Evolutionary conservation across 176 grass and related monocot species (phyloP), one percentile per base, ranked within the genome.

Genomic region (Oryza coarctata): DNA sequence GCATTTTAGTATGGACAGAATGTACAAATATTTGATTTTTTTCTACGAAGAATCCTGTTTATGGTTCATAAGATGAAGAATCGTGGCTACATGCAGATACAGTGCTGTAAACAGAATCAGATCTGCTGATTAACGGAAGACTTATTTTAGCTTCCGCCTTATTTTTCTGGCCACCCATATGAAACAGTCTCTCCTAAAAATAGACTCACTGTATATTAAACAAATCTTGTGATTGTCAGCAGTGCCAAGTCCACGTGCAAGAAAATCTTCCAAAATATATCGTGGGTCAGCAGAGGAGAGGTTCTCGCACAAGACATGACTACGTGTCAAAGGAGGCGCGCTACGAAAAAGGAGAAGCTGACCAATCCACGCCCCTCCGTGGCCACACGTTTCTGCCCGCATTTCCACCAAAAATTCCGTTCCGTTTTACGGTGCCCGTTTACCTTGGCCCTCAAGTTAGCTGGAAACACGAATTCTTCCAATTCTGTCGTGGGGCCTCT

Each of bases 371-470:
- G 55, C 8, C 3, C 22, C n/a, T 60, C 55, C 55, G 55, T 60
- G n/a, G 55, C 55, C 55, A 25, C 55, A 60, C n/a, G 69, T 70
- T 64, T 32, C 18, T 55, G 7, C 15, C 6, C 22, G 58, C 57
- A 64, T 87, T 82, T 41, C 15, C 3, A 49, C 12, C 32, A 61
- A 78, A 86, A 60, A 65, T 78, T 81, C 26, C 78, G 26, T 45
- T 44, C 28, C 78, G 20, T 57, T 65, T 65, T 34, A 29, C 39
- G 22, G 55, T 27, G 3, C 62, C 12, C 18, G 55, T 52, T 64
- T 15, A 72, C 41, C 82, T 82, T 72, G 77, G 57, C 78, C 6
- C 72, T 35, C 78, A 81, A 76, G 87, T 25, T 74, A 81, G 25
- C 64, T 9, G 66, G 22, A 40, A 35, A n/a, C 25, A 10, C 15